Conservation (phyloP, 768 basidiomycete species). For the Cantharellus cinnabarinus region DNA sequence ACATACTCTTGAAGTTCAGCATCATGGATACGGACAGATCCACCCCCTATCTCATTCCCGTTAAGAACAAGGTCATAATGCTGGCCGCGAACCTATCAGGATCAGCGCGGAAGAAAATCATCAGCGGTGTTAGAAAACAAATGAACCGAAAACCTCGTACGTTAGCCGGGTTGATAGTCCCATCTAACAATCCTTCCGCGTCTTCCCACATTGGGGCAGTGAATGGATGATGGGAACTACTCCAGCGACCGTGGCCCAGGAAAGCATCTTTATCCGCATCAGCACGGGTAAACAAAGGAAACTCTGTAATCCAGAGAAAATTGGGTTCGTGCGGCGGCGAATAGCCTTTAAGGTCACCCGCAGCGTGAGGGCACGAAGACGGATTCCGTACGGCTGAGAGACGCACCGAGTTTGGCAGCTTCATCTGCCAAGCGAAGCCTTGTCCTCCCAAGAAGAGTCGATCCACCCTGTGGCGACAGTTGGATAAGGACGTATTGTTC, state of each 20-base stretch:
- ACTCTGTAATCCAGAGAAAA: constrained; percentile 92
- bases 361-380: background rate
- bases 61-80: constrained; percentile 93
- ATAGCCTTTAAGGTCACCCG: background rate
- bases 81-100: constrained; percentile 66
- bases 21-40: constrained; percentile 84
- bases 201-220: constrained; percentile 92
- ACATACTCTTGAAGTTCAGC: constrained; percentile 70
- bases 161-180: constrained; percentile 33
- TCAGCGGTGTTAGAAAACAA: background rate
- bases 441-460: constrained; percentile 56
- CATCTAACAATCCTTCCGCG: constrained; percentile 50
- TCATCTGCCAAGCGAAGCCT: constrained; percentile 41
- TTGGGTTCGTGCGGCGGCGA: constrained; percentile 37
- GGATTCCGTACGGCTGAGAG: constrained; percentile 1
- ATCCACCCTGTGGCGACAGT: constrained; percentile 43
- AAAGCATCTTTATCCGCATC: constrained; percentile 77
- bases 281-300: constrained; percentile 73
- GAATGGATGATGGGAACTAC: constrained; percentile 87
- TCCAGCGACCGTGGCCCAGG: constrained; percentile 64
- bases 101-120: background rate
- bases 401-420: constrained; percentile 41
- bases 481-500: too few relatives aligned
- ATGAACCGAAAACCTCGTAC: constrained; percentile 10
- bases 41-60: constrained; percentile 84